phyloP scores from a whole-genome alignment of 495 filamentous ascomycete species.

The Hypoxylon intermedium region DNA sequence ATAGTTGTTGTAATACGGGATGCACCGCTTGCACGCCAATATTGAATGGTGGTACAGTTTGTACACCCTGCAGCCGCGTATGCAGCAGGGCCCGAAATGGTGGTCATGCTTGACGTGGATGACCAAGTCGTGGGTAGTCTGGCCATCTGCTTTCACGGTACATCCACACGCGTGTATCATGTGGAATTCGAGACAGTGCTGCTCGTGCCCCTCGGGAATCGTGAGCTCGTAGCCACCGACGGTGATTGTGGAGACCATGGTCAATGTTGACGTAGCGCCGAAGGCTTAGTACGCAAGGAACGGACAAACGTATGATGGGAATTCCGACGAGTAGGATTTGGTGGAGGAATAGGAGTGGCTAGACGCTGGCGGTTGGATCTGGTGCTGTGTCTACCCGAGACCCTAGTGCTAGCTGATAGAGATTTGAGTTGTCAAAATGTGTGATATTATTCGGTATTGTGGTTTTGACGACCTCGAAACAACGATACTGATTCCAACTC shows the following conservation, averaged over 20 bases:
- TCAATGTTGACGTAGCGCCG: background rate
- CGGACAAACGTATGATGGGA: too few relatives aligned
- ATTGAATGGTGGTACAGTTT: background rate
- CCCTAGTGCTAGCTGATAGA: background rate
- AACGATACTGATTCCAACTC: too few relatives aligned
- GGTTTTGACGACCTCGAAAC: too few relatives aligned
- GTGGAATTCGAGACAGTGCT: slow-evolving; percentile 2
- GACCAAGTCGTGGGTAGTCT: background rate
- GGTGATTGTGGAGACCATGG: slow-evolving; percentile 1
- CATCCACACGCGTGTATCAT: background rate
- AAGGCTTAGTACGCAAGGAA: background rate
- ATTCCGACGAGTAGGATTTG: background rate
- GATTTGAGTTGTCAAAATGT: too few relatives aligned
- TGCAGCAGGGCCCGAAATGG: slow-evolving; percentile 18
- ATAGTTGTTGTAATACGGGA: too few relatives aligned
- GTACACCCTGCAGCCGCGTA: slow-evolving; percentile 1
- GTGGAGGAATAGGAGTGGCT: background rate
- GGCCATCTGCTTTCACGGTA: too few relatives aligned
- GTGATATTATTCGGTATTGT: too few relatives aligned
- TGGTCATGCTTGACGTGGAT: slow-evolving; percentile 17
- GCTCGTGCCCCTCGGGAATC: background rate
- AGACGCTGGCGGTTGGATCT: background rate
- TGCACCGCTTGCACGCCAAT: slow-evolving; percentile 12
- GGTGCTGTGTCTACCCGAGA: slow-evolving; percentile 1
- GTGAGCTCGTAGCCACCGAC: slow-evolving; percentile 1